A percentile compares a stretch with the other conserved stretches of the same genome.
These are phyloP conservation scores for Knufia petricola DNA, from an alignment of 2,329 filamentous ascomycete species.

Conservation along the genomic window DNA sequence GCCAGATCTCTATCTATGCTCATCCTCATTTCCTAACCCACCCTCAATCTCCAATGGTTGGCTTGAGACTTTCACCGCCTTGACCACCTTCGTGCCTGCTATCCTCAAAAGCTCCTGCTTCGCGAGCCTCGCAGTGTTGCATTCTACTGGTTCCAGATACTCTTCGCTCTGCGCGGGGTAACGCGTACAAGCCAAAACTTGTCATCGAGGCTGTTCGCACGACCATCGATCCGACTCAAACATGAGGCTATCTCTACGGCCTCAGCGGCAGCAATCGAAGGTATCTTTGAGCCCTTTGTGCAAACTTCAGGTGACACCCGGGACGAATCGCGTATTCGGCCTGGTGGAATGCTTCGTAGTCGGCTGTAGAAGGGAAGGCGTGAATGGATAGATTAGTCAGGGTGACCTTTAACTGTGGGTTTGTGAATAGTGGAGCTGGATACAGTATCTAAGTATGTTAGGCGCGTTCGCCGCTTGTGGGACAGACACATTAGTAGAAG, in stretches of 20 bases:
- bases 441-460: neutral
- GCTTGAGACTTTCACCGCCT: no score
- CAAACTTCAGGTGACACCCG: conserved; percentile 42
- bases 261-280: conserved; percentile 38
- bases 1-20: no score
- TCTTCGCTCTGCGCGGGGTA: conserved; percentile 47
- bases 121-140: no score
- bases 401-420: neutral
- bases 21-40: no score
- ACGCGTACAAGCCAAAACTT: conserved; percentile 47
- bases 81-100: no score
- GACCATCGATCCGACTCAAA: conserved; percentile 56
- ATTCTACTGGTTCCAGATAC: conserved; percentile 53
- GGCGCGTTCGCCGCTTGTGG: neutral
- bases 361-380: conserved; percentile 23
- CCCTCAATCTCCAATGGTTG: no score
- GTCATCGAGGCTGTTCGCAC: conserved; percentile 38
- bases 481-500: neutral
- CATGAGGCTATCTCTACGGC: conserved; percentile 50
- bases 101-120: no score
- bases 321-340: conserved; percentile 26
- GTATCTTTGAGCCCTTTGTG: conserved; percentile 39
- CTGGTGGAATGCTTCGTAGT: conserved; percentile 35
- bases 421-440: neutral
- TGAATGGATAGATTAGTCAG: conserved; percentile 24